Evolutionary conservation across 2,329 filamentous ascomycete species (phyloP).

Genomic region (Parascedosporium putredinis): DNA sequence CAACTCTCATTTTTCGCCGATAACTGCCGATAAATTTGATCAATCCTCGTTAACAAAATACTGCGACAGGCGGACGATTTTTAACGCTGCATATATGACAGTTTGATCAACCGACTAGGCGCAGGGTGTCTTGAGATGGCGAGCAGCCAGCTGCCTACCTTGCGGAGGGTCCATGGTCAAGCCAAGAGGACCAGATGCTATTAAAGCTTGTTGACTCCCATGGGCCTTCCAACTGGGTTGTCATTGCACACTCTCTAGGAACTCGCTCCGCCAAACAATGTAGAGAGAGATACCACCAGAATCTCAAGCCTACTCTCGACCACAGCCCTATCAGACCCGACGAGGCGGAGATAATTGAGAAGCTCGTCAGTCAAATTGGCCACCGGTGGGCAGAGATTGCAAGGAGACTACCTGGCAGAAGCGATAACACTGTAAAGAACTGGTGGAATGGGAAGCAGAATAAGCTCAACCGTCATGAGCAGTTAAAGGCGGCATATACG

Average conservation of each 20-base stretch:
- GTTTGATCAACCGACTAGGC: no score
- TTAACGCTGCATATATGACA: no score
- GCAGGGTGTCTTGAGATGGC: neutral
- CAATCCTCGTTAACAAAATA: no score
- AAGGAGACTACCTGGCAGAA: conserved; percentile 67
- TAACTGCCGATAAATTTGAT: no score
- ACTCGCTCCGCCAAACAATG: conserved; percentile 88
- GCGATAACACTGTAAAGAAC: conserved; percentile 94
- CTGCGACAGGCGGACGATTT: no score
- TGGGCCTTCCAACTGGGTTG: conserved; percentile 81
- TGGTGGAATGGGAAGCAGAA: conserved; percentile 97
- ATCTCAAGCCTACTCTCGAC: conserved; percentile 68
- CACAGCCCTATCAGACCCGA: conserved; percentile 62
- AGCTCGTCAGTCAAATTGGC: conserved; percentile 65
- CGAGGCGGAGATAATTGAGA: conserved; percentile 65
- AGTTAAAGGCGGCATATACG: conserved; percentile 12
- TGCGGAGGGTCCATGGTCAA: conserved; percentile 66
- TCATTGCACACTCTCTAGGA: conserved; percentile 65
- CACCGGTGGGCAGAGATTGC: conserved; percentile 93
- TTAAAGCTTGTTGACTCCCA: conserved; percentile 60
- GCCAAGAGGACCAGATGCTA: conserved; percentile 61
- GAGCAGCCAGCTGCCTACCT: neutral
- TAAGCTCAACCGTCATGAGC: conserved; percentile 48
- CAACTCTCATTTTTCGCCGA: no score
- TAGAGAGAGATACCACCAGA: conserved; percentile 87